Evolutionary conservation across 768 basidiomycete species (phyloP).

Genomic region (Agaricus sinodeliciosus): DNA sequence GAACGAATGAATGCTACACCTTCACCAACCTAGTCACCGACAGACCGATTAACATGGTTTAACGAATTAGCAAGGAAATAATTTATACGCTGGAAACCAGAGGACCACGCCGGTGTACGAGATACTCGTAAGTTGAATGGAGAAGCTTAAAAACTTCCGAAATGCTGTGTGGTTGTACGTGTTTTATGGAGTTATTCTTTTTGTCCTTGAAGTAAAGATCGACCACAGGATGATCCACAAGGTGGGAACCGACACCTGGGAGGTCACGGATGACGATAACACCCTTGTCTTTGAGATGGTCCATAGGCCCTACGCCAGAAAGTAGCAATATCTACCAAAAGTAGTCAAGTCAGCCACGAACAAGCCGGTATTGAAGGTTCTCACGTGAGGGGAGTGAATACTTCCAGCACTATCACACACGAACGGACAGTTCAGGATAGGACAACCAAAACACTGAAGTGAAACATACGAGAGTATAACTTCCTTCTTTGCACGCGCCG

Average conservation of each 20-base stretch:
- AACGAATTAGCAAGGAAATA: neutral
- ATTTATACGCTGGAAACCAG: constrained; percentile 45
- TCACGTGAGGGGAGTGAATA: constrained; percentile 49
- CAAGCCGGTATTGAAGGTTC: neutral
- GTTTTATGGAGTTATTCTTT: constrained; percentile 34
- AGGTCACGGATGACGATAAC: constrained; percentile 58
- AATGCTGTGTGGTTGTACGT: constrained; percentile 23
- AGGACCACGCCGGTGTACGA: constrained; percentile 38
- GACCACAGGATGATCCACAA: constrained; percentile 63
- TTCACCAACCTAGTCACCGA: constrained; percentile 31
- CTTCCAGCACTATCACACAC: constrained; percentile 42
- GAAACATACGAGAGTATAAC: constrained; percentile 47
- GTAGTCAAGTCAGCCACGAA: neutral
- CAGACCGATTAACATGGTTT: neutral
- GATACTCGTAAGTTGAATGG: constrained; percentile 33
- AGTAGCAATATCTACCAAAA: constrained; percentile 50
- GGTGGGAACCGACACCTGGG: constrained; percentile 68
- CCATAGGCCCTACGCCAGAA: constrained; percentile 70
- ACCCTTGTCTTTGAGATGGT: constrained; percentile 41
- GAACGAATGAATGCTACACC: constrained; percentile 48
- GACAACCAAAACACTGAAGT: neutral
- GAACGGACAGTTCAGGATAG: neutral
- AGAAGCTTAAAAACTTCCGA: constrained; percentile 24
- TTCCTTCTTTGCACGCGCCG: constrained; percentile 40
- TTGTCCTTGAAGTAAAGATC: constrained; percentile 48